phyloP scores from a whole-genome alignment of 2,329 filamentous ascomycete genomes.

The Periconia sp. region DNA sequence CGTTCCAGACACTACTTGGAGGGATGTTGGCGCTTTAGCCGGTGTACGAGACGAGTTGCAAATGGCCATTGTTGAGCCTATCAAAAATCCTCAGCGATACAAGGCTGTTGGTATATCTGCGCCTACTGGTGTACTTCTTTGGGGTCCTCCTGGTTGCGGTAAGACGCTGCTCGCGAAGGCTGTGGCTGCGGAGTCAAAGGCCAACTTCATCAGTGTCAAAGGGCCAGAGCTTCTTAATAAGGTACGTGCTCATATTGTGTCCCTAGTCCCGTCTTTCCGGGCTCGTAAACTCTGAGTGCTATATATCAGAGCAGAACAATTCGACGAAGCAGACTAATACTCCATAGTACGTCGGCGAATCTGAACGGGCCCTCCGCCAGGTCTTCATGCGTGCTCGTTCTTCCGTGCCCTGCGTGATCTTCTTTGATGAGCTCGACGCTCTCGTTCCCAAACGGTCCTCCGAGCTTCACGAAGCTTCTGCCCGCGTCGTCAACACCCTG shows the following conservation, averaged over 20 bases:
- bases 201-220: conserved; percentile 98
- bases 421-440: conserved; percentile 97
- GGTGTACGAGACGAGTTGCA: conserved; percentile 81
- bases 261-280: too few species aligned
- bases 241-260: conserved; percentile 32
- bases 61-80: conserved; percentile 87
- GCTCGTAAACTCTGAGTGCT: too few species aligned
- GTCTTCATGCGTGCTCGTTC: conserved; percentile 88
- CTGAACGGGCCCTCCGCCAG: conserved; percentile 88
- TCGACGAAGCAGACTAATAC: background rate
- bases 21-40: conserved; percentile 84
- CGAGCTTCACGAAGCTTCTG: conserved; percentile 76
- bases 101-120: conserved; percentile 77
- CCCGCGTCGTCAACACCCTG: conserved; percentile 91
- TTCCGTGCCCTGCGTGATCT: conserved; percentile 89
- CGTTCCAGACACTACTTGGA: conserved; percentile 91
- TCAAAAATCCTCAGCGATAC: conserved; percentile 80
- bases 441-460: conserved; percentile 85
- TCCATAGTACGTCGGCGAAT: conserved; percentile 82
- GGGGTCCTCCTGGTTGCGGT: conserved; percentile 95
- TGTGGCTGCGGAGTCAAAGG: conserved; percentile 91
- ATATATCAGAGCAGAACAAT: too few species aligned
- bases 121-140: conserved; percentile 87
- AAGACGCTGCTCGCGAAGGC: conserved; percentile 97
- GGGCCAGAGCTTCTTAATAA: conserved; percentile 97